Conservation (phyloP, 2,329 filamentous ascomycete genomes). For the Fusarium brachygibbosum region DNA sequence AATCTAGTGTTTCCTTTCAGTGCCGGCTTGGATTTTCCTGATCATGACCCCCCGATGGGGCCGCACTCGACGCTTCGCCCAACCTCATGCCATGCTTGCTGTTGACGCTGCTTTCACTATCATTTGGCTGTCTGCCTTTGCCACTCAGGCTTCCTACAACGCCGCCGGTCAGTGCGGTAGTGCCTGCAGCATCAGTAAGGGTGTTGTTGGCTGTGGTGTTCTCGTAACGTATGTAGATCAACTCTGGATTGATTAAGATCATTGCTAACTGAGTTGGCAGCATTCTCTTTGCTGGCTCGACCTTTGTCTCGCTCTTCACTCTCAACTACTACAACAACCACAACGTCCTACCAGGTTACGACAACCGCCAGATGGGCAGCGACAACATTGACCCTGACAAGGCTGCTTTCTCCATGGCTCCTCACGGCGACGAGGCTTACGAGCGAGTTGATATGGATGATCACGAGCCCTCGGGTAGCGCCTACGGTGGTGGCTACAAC, state of each 20-base stretch:
- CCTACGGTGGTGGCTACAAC: conserved; percentile 49
- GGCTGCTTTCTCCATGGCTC: conserved; percentile 76
- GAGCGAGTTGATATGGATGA: conserved; percentile 71
- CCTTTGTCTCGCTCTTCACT: conserved; percentile 70
- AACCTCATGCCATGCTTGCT: conserved; percentile 71
- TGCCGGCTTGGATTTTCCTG: conserved; percentile 75
- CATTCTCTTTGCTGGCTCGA: conserved; percentile 67
- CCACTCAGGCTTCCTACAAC: conserved; percentile 75
- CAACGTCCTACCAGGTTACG: conserved; percentile 72
- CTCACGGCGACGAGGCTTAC: conserved; percentile 76
- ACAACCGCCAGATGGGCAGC: conserved; percentile 60
- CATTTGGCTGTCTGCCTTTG: conserved; percentile 76
- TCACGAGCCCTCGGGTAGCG: conserved; percentile 55
- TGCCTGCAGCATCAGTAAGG: conserved; percentile 72
- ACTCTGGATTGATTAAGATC: neutral
- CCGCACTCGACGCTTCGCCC: conserved; percentile 71
- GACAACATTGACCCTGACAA: conserved; percentile 76
- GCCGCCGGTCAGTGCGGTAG: conserved; percentile 66
- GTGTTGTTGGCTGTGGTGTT: conserved; percentile 72
- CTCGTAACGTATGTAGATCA: conserved; percentile 68
- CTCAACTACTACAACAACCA: conserved; percentile 73
- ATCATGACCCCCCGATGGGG: conserved; percentile 74
- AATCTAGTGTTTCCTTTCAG: conserved; percentile 72
- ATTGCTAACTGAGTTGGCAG: conserved; percentile 53
- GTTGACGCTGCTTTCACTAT: conserved; percentile 71